Evolutionary conservation across 108 stramenopile genomes (phyloP), one percentile per base, ranked within the genome.

Genomic region (Mayamaea pseudoterrestris): DNA sequence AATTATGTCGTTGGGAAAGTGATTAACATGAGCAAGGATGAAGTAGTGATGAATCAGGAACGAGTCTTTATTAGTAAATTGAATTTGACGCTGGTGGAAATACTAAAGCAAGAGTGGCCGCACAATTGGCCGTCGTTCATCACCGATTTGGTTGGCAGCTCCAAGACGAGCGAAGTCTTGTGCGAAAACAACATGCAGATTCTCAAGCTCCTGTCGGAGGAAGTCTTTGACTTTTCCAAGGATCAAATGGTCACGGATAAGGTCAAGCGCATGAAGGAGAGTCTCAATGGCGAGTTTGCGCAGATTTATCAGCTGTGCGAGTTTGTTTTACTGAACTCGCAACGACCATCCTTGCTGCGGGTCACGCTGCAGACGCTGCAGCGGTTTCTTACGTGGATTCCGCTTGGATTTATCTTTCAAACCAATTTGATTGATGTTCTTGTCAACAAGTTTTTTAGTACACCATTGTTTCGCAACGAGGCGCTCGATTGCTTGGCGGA

Each of bases 171-270:
- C 7, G 95, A 96, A 60, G 51, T 90, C 3, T 67, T 99, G 5
- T 99, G 97, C 60, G 98, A 98, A 80, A 99, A 99, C 79, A 99
- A 99, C 70, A 97, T 99, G 96, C 90, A 89, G 49, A 97, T 99
- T 36, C 71, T 99, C 25, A 94, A 94, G 62, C 71, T 98, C 7
- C 72, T 99, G 11, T 86, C 82, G 44, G 99, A 99, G 58, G 99
- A 98, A 52, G 96, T 98, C 39, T 99, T 99, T 59, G 96, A 97
- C 60, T 97, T 99, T 63, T 73, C 79, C 23, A 78, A 82, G 46
- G 95, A 97, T 55, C 81, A 93, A 56, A 95, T 98, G 94, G 94
- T 93, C 4, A 90, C 89, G 0, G 79, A 90, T 59, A 93, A 93
- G 50, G 86, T 88, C 27, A 89, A 89, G 55, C 73, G 60, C 17